Percentiles rank a stretch among this genome's conserved stretches.
Evolutionary conservation across 352 stramenopile genomes (phyloP).

Genomic region (Peronosclerospora sorghi): DNA sequence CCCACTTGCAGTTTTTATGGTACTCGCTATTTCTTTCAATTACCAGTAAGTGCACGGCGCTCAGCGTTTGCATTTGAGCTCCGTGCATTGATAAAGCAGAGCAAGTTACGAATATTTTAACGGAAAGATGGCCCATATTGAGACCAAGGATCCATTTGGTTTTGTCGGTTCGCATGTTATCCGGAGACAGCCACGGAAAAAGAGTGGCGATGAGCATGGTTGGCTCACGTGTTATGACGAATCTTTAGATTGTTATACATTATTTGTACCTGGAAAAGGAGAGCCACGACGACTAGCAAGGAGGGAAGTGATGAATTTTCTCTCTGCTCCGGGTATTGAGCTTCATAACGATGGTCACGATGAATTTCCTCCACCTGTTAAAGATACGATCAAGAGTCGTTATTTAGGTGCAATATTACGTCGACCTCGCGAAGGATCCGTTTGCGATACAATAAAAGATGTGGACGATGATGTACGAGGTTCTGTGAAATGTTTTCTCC

Average conservation of each 20-base stretch:
- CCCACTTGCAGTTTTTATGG: too few species aligned
- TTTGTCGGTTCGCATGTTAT: slow-evolving; percentile 53
- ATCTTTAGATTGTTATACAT: slow-evolving; percentile 46
- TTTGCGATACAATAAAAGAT: neutral
- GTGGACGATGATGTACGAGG: slow-evolving; percentile 19
- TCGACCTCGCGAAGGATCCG: slow-evolving; percentile 5
- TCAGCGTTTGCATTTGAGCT: slow-evolving; percentile 6
- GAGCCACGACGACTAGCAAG: slow-evolving; percentile 26
- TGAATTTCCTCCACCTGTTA: slow-evolving; percentile 36
- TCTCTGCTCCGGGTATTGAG: slow-evolving; percentile 40
- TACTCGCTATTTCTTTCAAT: too few species aligned
- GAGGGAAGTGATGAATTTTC: slow-evolving; percentile 52
- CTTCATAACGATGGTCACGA: slow-evolving; percentile 34
- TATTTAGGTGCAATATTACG: slow-evolving; percentile 40
- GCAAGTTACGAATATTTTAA: slow-evolving; percentile 2
- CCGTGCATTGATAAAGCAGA: slow-evolving; percentile 1
- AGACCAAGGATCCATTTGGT: slow-evolving; percentile 49
- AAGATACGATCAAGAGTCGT: slow-evolving; percentile 33
- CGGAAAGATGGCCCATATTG: slow-evolving; percentile 22
- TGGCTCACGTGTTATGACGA: slow-evolving; percentile 68
- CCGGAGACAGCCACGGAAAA: slow-evolving; percentile 12
- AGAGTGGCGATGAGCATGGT: slow-evolving; percentile 26
- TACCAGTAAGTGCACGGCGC: slow-evolving; percentile 5
- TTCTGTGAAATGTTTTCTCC: slow-evolving; percentile 40
- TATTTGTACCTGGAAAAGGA: slow-evolving; percentile 40